These are phyloP conservation scores for Stipa capillata DNA, from an alignment of 176 grass and related monocot species.

Conservation along the genomic window DNA sequence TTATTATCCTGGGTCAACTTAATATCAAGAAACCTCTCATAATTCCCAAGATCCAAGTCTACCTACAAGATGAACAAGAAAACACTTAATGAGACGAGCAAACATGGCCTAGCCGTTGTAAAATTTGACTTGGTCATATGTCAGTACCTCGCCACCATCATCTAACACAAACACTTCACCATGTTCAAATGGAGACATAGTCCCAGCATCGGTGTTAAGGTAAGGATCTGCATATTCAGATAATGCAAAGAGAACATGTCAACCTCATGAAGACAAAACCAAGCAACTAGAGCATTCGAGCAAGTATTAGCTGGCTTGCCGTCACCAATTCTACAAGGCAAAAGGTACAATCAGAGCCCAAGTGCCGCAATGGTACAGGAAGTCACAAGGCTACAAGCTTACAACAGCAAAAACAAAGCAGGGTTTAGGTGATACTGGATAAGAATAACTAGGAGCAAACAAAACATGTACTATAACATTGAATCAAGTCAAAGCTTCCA, in stretches of 20 bases:
- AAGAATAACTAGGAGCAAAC: constrained; percentile 35
- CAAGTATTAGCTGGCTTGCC: constrained; percentile 43
- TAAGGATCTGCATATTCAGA: constrained; percentile 43
- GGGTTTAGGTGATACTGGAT: constrained; percentile 40
- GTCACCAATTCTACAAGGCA: constrained; percentile 46
- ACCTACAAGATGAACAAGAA: constrained; percentile 36
- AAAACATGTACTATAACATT: constrained; percentile 22
- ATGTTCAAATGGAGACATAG: constrained; percentile 61
- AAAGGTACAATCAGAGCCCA: constrained; percentile 12
- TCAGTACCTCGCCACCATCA: constrained; percentile 63
- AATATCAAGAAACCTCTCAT: constrained; percentile 70
- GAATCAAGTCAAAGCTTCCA: constrained; percentile 33
- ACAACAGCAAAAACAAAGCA: constrained; percentile 61
- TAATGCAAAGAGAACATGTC: constrained; percentile 18
- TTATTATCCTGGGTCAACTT: constrained; percentile 69
- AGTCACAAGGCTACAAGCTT: constrained; percentile 30
- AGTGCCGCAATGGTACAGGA: constrained; percentile 28
- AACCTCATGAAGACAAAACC: constrained; percentile 34
- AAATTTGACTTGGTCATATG: constrained; percentile 3
- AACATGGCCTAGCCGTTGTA: neutral
- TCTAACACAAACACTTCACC: constrained; percentile 64
- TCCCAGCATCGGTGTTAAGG: constrained; percentile 63
- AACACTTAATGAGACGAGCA: neutral
- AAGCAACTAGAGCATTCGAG: constrained; percentile 17
- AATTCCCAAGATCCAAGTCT: constrained; percentile 73